Percentiles rank a stretch among this genome's conserved stretches.
These are phyloP conservation scores for Trichaptum fuscoviolaceum DNA, from an alignment of 768 basidiomycete species.

Conservation along the genomic window DNA sequence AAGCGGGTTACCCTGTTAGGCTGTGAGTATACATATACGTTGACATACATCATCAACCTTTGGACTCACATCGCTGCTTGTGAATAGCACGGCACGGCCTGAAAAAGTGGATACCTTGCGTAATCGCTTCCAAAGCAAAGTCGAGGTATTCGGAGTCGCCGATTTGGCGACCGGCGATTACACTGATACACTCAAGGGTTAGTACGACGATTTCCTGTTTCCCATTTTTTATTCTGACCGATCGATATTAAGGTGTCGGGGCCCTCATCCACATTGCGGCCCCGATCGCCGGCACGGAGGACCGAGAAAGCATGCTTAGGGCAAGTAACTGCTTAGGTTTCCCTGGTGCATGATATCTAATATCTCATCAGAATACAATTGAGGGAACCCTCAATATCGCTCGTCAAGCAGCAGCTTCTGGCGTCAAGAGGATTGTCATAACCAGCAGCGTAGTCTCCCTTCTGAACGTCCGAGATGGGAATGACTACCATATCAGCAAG, in stretches of 20 bases:
- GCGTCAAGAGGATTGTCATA: conserved; percentile 7
- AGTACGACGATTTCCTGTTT: background rate
- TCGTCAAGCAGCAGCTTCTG: conserved; percentile 7
- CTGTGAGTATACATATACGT: background rate
- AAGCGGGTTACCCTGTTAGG: conserved; percentile 1
- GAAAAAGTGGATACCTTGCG: background rate
- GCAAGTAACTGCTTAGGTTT: conserved; percentile 9
- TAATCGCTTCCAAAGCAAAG: conserved; percentile 3
- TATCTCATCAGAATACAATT: conserved; percentile 11
- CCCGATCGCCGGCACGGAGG: conserved; percentile 2
- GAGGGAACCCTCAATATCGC: conserved; percentile 10
- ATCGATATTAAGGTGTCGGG: conserved; percentile 3
- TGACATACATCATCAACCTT: background rate
- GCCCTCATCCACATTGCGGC: conserved; percentile 10
- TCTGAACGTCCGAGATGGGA: background rate
- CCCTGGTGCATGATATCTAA: conserved; percentile 4
- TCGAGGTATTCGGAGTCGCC: conserved; percentile 19
- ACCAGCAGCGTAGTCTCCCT: background rate
- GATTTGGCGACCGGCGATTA: conserved; percentile 19
- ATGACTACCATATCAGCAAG: background rate
- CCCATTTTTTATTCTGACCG: background rate
- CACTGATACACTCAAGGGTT: conserved; percentile 22
- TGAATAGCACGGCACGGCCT: background rate
- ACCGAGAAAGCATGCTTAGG: background rate
- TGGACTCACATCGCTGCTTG: background rate